Conservation (phyloP, 129 eudicot genomes). For the Lactuca sativa region DNA sequence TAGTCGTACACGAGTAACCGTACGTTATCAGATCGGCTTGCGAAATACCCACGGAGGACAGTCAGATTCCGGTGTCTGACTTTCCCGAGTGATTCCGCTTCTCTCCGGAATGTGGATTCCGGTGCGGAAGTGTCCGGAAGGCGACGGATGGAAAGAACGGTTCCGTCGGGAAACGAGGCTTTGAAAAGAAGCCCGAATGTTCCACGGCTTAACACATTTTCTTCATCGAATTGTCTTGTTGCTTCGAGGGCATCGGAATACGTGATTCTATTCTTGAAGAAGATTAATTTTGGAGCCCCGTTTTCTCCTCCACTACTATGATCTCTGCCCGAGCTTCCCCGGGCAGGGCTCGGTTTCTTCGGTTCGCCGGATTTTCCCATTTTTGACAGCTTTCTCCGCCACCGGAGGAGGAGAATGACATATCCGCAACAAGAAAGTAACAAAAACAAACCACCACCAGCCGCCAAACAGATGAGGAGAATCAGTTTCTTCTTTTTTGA, state of each 20-base stretch:
- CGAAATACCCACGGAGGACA: conserved; percentile 81
- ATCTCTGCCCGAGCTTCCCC: conserved; percentile 59
- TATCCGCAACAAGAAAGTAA: conserved; percentile 65
- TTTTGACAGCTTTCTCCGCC: conserved; percentile 54
- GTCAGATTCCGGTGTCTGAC: conserved; percentile 84
- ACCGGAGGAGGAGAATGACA: conserved; percentile 45
- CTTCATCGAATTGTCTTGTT: conserved; percentile 81
- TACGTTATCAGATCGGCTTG: conserved; percentile 59
- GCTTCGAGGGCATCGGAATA: conserved; percentile 77
- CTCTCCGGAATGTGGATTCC: conserved; percentile 52
- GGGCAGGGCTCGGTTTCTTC: conserved; percentile 66
- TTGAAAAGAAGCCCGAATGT: conserved; percentile 70
- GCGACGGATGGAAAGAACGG: conserved; percentile 73
- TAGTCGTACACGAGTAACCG: conserved; percentile 79
- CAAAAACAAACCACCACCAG: conserved; percentile 44
- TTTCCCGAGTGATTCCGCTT: conserved; percentile 75
- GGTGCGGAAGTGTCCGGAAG: conserved; percentile 60
- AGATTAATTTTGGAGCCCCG: conserved; percentile 58
- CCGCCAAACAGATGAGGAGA: conserved; percentile 51
- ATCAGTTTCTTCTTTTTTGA: conserved; percentile 49
- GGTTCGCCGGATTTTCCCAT: conserved; percentile 45
- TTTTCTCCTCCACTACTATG: conserved; percentile 59
- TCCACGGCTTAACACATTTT: conserved; percentile 72
- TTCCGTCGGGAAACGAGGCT: conserved; percentile 78
- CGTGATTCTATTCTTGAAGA: conserved; percentile 70